Conservation (phyloP, 345 rosid species). For the Moricandia arvensis region DNA sequence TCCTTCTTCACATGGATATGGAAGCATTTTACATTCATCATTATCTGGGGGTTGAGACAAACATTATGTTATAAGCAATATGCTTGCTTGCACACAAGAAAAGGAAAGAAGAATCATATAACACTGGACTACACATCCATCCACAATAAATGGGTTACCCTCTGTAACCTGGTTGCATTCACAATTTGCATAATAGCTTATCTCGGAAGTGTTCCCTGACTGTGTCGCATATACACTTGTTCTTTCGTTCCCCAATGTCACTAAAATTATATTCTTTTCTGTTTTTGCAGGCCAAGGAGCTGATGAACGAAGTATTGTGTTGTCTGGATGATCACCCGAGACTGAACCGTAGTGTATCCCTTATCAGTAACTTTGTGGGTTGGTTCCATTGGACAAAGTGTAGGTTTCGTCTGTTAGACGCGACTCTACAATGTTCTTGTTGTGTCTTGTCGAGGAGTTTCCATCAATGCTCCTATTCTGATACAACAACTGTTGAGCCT, state of each 20-base stretch:
- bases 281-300: conserved; percentile 3
- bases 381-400: neutral
- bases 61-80: neutral
- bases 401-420: neutral
- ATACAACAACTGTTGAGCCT: conserved; percentile 6
- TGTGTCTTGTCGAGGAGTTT: neutral
- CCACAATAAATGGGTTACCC: neutral
- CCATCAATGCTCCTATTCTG: neutral
- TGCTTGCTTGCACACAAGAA: too few species aligned
- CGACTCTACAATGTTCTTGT: conserved; percentile 16
- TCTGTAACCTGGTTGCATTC: conserved; percentile 4
- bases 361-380: neutral
- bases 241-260: neutral
- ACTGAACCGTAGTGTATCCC: neutral
- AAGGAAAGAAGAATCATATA: neutral
- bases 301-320: neutral
- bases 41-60: neutral
- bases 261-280: too few species aligned
- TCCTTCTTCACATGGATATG: too few species aligned
- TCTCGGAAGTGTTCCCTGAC: neutral
- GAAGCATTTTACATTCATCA: neutral
- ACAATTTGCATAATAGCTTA: conserved; percentile 18
- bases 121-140: neutral
- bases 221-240: neutral
- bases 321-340: conserved; percentile 34